Base-by-base conservation (phyloP, 495 filamentous ascomycete species). In the Podospora anserina region DNA sequence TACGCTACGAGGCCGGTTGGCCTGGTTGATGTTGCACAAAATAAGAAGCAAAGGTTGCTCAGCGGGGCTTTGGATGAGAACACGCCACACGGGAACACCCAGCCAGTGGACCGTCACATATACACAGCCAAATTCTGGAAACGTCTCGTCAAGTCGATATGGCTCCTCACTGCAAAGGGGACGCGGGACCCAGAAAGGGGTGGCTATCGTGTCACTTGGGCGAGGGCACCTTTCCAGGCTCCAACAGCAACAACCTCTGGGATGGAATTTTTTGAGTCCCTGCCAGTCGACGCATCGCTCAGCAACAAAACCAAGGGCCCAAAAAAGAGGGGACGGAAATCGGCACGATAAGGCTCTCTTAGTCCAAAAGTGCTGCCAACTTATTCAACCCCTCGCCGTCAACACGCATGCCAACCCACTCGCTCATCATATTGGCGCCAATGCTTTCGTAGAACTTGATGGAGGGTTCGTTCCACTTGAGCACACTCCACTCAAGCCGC, bases 341-440 rank as follows among this genome's bases (percentile, higher is more conserved):
- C 27, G 60, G 30, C 49, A 20, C 49, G 6, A 54, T 28, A 4
- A 16, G n/a, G 49, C 15, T 57, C 2, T 66, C 34, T 77, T 62
- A 81, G 49, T 80, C 81, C 68, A 82, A 66, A 65, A 82, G 53
- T 3, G 68, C 30, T 9, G 88, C 88, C 81, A 96, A 77, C 76
- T 86, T 86, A 19, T 70, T 77, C 82, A 97, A 80, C 23, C 79
- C 88, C 60, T 91, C 85, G 39, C 89, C 89, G 69, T 95, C 92
- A 18, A 97, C 87, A 77, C 94, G 90, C 91, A 97, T 94, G 69
- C 89, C 88, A 72, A 92, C 87, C 95, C 95, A 98, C 75, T 95
- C 94, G 65, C 85, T 86, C 91, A 93, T 90, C 72, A 81, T 81
- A 74, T 80, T 85, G n/a, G 94, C 95, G 5, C 95, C 94, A 67